Evolutionary conservation across 2,329 filamentous ascomycete species (phyloP).

Genomic region (Juglanconis oblonga): DNA sequence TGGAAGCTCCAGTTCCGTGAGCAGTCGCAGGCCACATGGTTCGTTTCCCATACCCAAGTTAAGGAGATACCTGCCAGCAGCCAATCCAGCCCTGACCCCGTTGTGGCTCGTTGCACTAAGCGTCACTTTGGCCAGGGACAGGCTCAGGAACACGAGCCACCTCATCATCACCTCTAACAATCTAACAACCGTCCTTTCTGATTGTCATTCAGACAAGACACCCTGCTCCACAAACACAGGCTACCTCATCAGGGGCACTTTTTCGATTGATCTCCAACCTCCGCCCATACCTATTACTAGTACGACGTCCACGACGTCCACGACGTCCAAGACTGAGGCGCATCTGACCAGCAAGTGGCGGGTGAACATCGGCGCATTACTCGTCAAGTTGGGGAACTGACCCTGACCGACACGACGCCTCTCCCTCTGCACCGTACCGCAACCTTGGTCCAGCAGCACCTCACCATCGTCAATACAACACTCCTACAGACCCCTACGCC

Average conservation of each 20-base stretch:
- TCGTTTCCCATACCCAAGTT: too few relatives aligned
- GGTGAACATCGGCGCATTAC: background rate
- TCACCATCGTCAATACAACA: conserved; percentile 2
- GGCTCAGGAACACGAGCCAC: conserved; percentile 9
- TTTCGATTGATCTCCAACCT: background rate
- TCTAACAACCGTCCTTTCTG: conserved; percentile 1
- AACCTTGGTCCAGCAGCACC: conserved; percentile 8
- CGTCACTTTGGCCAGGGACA: background rate
- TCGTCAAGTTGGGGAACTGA: background rate
- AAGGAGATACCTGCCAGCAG: background rate
- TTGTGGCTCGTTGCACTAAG: conserved; percentile 6
- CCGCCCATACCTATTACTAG: too few relatives aligned
- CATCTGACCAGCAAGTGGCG: background rate
- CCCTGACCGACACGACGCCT: conserved; percentile 2
- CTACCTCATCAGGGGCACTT: background rate
- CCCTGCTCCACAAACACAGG: conserved; percentile 2
- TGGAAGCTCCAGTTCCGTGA: too few relatives aligned
- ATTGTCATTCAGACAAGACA: conserved; percentile 1
- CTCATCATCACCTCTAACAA: conserved; percentile 15
- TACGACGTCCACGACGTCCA: too few relatives aligned
- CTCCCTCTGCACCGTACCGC: background rate
- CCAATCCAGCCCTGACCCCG: conserved; percentile 2
- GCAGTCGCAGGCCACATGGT: too few relatives aligned
- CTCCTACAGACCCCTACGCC: conserved; percentile 10
- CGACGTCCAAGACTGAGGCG: background rate